Evolutionary conservation across 192 early-diverging fungal species (phyloP), one percentile per base, ranked within the genome.

Genomic region (Diversispora eburnea): DNA sequence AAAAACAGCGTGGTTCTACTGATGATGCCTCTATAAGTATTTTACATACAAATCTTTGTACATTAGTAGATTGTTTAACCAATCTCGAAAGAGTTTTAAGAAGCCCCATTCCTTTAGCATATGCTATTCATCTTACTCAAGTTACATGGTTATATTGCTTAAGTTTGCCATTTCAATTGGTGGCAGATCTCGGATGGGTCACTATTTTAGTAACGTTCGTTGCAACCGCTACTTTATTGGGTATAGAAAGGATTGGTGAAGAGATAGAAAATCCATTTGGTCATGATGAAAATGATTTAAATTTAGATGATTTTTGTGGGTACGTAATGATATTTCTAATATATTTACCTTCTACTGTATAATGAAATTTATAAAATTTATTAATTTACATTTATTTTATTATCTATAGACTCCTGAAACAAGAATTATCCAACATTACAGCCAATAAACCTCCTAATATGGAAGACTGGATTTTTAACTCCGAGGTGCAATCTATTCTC

Each of bases 221-320:
- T n/a, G 80, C 87, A 1, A 80, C 90, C 0, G 91, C 94, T 71
- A 87, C 84, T 57, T 81, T 95, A 75, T 80, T 94, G 19, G 95
- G 95, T 71, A 91, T 98, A 66, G 89, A 94, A 62, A 79, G 80
- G 13, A 95, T 96, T 67, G 94, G 91, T 41, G 83, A 84, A 15
- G 92, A 95, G 80, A 95, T 98, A 67, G 94, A 98, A 82, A 95
- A 96, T 76, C 94, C 94, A 8, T 95, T 96, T 78, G 92, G 92
- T 42, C 84, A 86, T 65, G 91, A 94, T 70, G 81, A 82, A 45
- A 93, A 95, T 76, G 93, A 93, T 71, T 67, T 89, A 77, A 83
- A 83, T 4, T 76, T 88, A 65, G 86, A 87, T 67, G 78, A 84
- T 61, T 87, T 86, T 72, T 87, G 84, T 72, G 80, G 86, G 25